Evolutionary conservation across 495 filamentous ascomycete genomes (phyloP).

Genomic region (Hyaloscypha variabilis): DNA sequence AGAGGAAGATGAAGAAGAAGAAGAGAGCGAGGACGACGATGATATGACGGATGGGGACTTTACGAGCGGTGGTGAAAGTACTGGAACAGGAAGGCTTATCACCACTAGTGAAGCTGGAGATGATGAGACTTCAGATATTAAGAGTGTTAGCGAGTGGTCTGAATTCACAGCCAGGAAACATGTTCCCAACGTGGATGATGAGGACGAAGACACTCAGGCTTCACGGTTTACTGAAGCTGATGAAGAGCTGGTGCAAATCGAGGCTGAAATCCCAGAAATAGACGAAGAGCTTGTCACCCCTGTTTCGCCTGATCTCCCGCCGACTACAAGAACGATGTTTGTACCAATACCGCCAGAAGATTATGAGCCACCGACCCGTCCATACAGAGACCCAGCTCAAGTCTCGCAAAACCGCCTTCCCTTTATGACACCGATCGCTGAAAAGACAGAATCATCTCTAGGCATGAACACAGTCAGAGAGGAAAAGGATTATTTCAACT

Average conservation of each 20-base stretch:
- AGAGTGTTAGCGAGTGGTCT: constrained; percentile 80
- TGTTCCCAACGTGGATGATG: constrained; percentile 53
- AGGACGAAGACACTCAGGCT: constrained; percentile 41
- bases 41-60: constrained; percentile 72
- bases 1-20: constrained; percentile 52
- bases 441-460: constrained; percentile 87
- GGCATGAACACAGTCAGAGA: constrained; percentile 56
- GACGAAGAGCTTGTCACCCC: constrained; percentile 41
- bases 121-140: constrained; percentile 57
- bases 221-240: constrained; percentile 35
- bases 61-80: constrained; percentile 81
- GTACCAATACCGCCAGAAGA: constrained; percentile 82
- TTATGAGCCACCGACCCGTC: constrained; percentile 72
- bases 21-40: constrained; percentile 61
- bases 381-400: constrained; percentile 75
- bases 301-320: constrained; percentile 41
- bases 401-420: constrained; percentile 85
- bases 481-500: constrained; percentile 59
- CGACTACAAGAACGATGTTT: constrained; percentile 48
- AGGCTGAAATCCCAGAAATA: constrained; percentile 19
- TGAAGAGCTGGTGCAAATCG: constrained; percentile 28
- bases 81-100: constrained; percentile 69
- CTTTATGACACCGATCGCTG: constrained; percentile 98
- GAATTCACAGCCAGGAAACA: constrained; percentile 79
- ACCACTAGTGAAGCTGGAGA: constrained; percentile 43